Percentiles rank a stretch among this genome's conserved stretches.
These are phyloP conservation scores for Paratinospora sagittata DNA, from an alignment of 164 flowering plant species.

Conservation along the genomic window DNA sequence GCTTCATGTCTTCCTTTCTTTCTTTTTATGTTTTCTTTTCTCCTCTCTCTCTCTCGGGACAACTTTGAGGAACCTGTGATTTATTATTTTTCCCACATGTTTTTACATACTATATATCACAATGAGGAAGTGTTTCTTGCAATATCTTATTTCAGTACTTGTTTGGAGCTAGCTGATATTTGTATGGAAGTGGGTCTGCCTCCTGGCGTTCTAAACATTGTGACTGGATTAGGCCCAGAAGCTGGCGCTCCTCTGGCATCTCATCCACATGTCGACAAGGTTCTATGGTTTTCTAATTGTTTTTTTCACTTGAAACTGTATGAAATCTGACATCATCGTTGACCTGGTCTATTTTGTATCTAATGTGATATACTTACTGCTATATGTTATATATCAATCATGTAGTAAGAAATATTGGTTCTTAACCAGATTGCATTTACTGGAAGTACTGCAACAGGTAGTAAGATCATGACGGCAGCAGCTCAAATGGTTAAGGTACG, in stretches of 20 bases:
- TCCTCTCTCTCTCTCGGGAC: background rate
- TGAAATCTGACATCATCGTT: background rate
- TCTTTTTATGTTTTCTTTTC: background rate
- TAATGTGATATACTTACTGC: background rate
- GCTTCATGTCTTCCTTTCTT: background rate
- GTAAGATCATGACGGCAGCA: conserved; percentile 82
- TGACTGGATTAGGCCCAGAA: conserved; percentile 89
- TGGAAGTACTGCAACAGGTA: conserved; percentile 88
- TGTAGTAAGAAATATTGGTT: conserved; percentile 4
- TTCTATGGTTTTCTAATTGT: conserved; percentile 23
- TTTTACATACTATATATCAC: background rate
- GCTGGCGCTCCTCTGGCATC: conserved; percentile 97
- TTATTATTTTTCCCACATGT: background rate
- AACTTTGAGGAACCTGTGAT: background rate
- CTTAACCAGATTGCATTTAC: conserved; percentile 81
- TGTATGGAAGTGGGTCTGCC: conserved; percentile 92
- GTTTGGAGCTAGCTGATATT: conserved; percentile 87
- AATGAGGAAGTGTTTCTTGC: background rate
- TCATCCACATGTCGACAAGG: conserved; percentile 96
- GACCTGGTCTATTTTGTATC: background rate
- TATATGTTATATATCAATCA: background rate
- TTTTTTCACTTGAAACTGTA: background rate
- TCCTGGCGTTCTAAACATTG: conserved; percentile 79
- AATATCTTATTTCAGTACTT: conserved; percentile 53
- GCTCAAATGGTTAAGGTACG: conserved; percentile 82